phyloP scores from a whole-genome alignment of 2,329 filamentous ascomycete genomes.

The Epichloe sp. region DNA sequence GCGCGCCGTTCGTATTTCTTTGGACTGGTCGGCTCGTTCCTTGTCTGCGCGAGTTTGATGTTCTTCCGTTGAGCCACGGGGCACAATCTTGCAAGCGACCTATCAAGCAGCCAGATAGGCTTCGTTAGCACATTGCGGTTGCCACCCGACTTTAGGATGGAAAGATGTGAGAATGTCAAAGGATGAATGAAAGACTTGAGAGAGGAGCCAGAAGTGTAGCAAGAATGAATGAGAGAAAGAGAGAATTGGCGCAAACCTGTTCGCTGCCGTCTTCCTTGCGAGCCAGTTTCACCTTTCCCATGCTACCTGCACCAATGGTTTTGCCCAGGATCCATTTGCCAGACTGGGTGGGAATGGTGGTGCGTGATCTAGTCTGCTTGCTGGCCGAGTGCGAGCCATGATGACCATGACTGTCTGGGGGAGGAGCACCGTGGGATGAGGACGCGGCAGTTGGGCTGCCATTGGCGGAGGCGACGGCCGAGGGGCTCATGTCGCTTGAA shows the following conservation, averaged over 20 bases:
- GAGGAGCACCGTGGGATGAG: slow-evolving; percentile 28
- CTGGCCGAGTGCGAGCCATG: slow-evolving; percentile 23
- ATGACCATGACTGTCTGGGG: slow-evolving; percentile 25
- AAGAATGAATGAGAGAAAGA: neutral
- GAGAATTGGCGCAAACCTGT: slow-evolving; percentile 47
- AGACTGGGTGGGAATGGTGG: slow-evolving; percentile 78
- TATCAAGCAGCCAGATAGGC: neutral
- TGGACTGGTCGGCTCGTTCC: slow-evolving; percentile 87
- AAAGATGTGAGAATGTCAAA: neutral
- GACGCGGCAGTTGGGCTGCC: slow-evolving; percentile 38
- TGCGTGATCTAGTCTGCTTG: slow-evolving; percentile 47
- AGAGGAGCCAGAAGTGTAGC: neutral
- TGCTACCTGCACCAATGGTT: slow-evolving; percentile 93
- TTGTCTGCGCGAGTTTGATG: slow-evolving; percentile 58
- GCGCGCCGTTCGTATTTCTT: slow-evolving; percentile 86
- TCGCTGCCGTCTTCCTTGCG: slow-evolving; percentile 82
- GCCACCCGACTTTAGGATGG: neutral
- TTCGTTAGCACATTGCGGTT: neutral
- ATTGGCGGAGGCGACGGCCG: slow-evolving; percentile 36
- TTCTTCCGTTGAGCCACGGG: slow-evolving; percentile 78
- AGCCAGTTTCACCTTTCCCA: slow-evolving; percentile 97
- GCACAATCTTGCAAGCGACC: slow-evolving; percentile 97
- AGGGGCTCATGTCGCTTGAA: slow-evolving; percentile 35
- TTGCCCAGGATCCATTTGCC: slow-evolving; percentile 94
- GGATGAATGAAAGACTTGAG: neutral